Conservation (phyloP, 1,139 yeast species). For the Kodamaea fungicola region DNA sequence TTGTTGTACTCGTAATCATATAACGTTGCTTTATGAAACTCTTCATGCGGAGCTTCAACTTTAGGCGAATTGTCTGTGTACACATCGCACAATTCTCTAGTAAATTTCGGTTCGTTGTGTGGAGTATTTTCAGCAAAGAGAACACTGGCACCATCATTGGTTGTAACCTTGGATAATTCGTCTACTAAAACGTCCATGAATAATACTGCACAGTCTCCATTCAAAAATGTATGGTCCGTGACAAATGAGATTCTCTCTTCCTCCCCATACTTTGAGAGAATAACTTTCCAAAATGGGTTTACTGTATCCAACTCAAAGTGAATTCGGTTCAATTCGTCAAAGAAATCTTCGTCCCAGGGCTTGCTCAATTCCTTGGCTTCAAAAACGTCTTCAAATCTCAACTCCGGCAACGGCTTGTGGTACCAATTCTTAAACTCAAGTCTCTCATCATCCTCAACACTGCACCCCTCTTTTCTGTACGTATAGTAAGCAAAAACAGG, state of each 20-base stretch:
- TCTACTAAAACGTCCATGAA: constrained; percentile 30
- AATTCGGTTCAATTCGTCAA: constrained; percentile 13
- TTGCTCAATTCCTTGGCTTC: constrained; percentile 5
- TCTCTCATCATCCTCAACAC: constrained; percentile 8
- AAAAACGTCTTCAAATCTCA: constrained; percentile 27
- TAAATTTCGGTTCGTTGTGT: neutral
- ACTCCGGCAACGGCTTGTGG: constrained; percentile 16
- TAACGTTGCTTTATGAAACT: too few relatives aligned
- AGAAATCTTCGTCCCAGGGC: neutral
- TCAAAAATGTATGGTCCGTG: constrained; percentile 34
- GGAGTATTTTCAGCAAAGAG: too few relatives aligned
- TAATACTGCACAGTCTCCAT: constrained; percentile 31
- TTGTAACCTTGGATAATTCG: constrained; percentile 9
- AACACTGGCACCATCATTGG: too few relatives aligned
- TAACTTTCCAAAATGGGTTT: constrained; percentile 31
- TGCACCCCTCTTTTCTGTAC: constrained; percentile 12
- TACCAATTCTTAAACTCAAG: constrained; percentile 13
- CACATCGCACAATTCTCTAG: neutral
- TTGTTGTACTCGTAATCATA: too few relatives aligned
- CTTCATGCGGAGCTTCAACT: too few relatives aligned
- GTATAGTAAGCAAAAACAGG: constrained; percentile 22
- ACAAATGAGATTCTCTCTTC: constrained; percentile 21
- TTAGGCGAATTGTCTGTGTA: neutral
- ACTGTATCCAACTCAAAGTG: constrained; percentile 14
- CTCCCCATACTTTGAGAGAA: constrained; percentile 16